phyloP scores from a whole-genome alignment of 1,284 basidiomycete genomes.

The Stereum hirsutum region DNA sequence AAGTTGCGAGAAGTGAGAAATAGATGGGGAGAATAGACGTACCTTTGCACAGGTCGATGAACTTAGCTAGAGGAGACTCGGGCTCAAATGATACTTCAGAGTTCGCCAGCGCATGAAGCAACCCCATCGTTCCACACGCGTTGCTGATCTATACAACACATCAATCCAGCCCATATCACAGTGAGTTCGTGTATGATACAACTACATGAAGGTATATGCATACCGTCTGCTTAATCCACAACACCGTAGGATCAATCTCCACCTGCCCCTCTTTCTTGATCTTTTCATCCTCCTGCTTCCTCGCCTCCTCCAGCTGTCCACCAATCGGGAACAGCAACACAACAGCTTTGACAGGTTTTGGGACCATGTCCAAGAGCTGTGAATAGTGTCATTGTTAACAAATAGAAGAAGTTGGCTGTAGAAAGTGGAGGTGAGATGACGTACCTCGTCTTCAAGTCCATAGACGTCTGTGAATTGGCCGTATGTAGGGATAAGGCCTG shows the following conservation, averaged over 20 bases:
- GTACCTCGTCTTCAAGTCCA: slow-evolving; percentile 68
- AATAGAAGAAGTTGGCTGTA: too few species aligned
- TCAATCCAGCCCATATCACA: too few species aligned
- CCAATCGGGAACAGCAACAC: slow-evolving; percentile 76
- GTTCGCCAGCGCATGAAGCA: slow-evolving; percentile 76
- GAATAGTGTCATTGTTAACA: background rate
- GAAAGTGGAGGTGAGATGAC: slow-evolving; percentile 6
- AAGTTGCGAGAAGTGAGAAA: slow-evolving; percentile 11
- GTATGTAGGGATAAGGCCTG: slow-evolving; percentile 53
- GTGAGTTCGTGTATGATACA: background rate
- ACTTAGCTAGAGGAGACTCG: slow-evolving; percentile 49
- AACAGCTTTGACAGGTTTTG: slow-evolving; percentile 70
- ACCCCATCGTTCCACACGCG: slow-evolving; percentile 85
- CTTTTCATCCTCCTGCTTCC: slow-evolving; percentile 47
- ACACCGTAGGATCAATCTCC: slow-evolving; percentile 46
- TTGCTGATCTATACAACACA: slow-evolving; percentile 58
- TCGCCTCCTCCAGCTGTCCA: slow-evolving; percentile 36
- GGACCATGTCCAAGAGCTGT: slow-evolving; percentile 61
- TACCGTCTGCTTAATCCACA: slow-evolving; percentile 76
- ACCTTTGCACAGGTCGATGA: slow-evolving; percentile 59
- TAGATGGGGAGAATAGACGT: background rate
- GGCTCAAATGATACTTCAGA: slow-evolving; percentile 46
- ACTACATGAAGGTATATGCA: slow-evolving; percentile 9
- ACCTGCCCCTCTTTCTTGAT: slow-evolving; percentile 40
- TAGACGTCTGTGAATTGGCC: slow-evolving; percentile 75